Evolutionary conservation across 176 grass and related monocot genomes (phyloP), one percentile per base, ranked within the genome.

Genomic region (Carex pumila): DNA sequence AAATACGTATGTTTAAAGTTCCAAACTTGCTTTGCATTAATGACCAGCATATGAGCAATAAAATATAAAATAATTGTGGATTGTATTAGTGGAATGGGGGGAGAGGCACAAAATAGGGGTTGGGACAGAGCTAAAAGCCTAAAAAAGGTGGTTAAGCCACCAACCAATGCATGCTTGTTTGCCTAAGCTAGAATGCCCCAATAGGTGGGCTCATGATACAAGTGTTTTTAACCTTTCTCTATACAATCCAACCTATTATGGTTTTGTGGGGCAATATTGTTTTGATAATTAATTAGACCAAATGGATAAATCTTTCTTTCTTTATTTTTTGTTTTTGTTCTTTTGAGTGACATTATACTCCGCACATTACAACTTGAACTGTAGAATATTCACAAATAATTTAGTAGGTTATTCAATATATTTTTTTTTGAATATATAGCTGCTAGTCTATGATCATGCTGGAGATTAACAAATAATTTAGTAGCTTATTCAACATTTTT

Each of bases 81-180:
- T 39, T 50, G 45, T 13, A 76, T 56, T 56, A 56, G 12, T 77
- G 49, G 73, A 77, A 77, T 56, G 45, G 71, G 19, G 19, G 8
- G 17, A 25, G 18, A 21, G 18, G n/a, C 55, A 57, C 55, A 56
- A n/a, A 60, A 61, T 7, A 19, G 59, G 6, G 59, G 18, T 61
- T 21, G 59, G 59, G 32, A 65, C 62, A 69, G 65, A 69, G 65
- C 65, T 69, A 69, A 69, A 69, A 69, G 65, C 6, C 65, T 69
- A 75, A 77, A 56, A 54, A 56, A 34, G 22, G 73, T 77, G 73
- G 73, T 56, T 50, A 77, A 77, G 73, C 21, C 73, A 77, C 73
- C 73, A 77, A 77, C 73, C 21, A 3, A 50, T 73, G 70, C 50
- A 75, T 72, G 18, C n/a, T 49, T 53, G 70, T 10, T 12, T 74